Evolutionary conservation across 805 yeast genomes (phyloP).

Genomic region (Spathaspora girioi): DNA sequence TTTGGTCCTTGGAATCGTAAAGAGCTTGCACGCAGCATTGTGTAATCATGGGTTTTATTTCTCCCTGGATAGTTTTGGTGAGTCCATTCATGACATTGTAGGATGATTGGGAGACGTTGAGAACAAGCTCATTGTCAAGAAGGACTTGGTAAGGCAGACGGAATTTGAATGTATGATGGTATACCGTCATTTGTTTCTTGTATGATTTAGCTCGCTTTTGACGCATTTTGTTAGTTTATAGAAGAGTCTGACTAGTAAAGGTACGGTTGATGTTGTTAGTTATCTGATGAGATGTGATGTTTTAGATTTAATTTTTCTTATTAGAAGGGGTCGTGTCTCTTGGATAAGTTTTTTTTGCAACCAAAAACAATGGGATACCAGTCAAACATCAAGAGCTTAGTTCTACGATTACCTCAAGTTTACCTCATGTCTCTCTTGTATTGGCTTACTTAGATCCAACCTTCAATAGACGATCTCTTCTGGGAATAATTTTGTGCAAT

Average conservation of each 20-base stretch:
- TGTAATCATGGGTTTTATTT: slow-evolving; percentile 85
- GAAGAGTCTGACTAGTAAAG: not conserved
- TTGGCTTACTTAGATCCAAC: too few species aligned
- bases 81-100: slow-evolving; percentile 82
- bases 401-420: not conserved
- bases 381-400: not conserved
- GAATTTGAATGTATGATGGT: slow-evolving; percentile 83
- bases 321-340: not conserved
- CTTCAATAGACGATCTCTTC: too few species aligned
- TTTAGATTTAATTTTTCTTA: not conserved
- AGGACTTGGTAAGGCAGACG: slow-evolving; percentile 90
- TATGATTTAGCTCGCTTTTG: slow-evolving; percentile 94
- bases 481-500: too few species aligned
- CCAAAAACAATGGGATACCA: too few species aligned
- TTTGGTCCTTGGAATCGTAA: slow-evolving; percentile 67
- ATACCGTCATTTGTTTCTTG: slow-evolving; percentile 86
- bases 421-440: too few species aligned
- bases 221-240: slow-evolving; percentile 54
- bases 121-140: slow-evolving; percentile 76
- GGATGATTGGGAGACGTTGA: slow-evolving; percentile 60
- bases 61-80: slow-evolving; percentile 76
- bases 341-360: not conserved
- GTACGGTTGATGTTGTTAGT: not conserved
- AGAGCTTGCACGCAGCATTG: slow-evolving; percentile 92
- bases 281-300: not conserved